Evolutionary conservation across 2,329 filamentous ascomycete genomes (phyloP), one percentile per base, ranked within the genome.

Genomic region (Fusarium devonianum): DNA sequence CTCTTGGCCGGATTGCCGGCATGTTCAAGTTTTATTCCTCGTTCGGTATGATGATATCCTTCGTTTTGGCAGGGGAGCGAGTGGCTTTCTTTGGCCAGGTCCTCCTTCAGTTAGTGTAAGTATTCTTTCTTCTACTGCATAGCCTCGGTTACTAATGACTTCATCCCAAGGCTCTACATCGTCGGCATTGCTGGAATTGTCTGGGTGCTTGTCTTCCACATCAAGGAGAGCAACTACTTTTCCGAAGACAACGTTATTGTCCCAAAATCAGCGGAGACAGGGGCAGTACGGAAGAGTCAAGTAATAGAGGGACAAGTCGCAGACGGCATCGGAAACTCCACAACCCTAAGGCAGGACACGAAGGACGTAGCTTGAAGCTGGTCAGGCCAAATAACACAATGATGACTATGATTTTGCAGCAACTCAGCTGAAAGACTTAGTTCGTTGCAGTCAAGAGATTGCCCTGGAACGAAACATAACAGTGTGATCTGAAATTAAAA

Each of bases 121-220:
- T 38, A 14, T 38, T 13, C 7, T 11, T 9, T 5, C 12, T 25
- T 9, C 12, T 4, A 8, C 22, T 25, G 4, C 4, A 25, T 9
- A 4, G 8, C 3, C 8, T 11, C 22, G 4, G 7, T 8, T 13
- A 37, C 34, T 37, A 12, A 22, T 21, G 10, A 14, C 14, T 37
- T 25, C 12, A 8, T 10, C 22, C 3, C n/a, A n/a, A 37, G 34
- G n/a, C 34, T 37, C 18, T 37, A 37, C 12, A 13, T 37, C 3
- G 6, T 37, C 4, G 34, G 34, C 3, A 25, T 37, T 14, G 18
- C 10, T 16, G 34, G 34, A 9, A 37, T 37, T 6, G 18, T 37
- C 18, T 37, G 34, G 34, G 34, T 37, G n/a, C 34, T 37, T 25
- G 13, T 22, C 5, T 37, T 37, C 34, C 34, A 37, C 12, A 16